Base-by-base conservation (phyloP, 148 eudicot genomes). In the Chenopodium suecicum region DNA sequence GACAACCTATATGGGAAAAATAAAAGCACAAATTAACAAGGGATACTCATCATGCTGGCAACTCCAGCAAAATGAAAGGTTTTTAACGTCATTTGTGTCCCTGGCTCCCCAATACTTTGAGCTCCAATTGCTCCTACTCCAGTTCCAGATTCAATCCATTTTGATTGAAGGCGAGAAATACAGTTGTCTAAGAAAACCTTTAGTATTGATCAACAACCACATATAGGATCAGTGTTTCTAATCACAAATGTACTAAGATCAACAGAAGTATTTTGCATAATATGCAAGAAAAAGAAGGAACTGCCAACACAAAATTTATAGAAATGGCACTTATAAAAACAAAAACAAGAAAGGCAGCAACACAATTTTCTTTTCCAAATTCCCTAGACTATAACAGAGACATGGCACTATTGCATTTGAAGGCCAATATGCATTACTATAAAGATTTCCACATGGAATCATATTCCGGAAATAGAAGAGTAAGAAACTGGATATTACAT, bases 61-160 rank as follows among this genome's bases (percentile, higher is more conserved):
- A 95, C 97, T 84, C 98, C 98, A 70, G 98, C 98, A 90, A 95
- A 95, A 85, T 95, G 98, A 82, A 95, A 95, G 74, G 98, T 95
- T 87, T 95, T 95, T 66, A 95, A 78, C 13, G 97, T 95, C 98
- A 95, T 95, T 83, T 95, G 98, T 48, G 98, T 95, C 73, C 94
- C 98, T 58, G 98, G 98, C 83, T 95, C 98, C 81, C 95, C 97
- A 69, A 95, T 95, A 91, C 98, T 95, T 84, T 95, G 98, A 77
- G 98, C 98, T 81, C 97, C 97, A 75, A 95, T 95, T 56, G 95
- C 95, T 82, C 97, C 98, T 68, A 95, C 90, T 47, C 92, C 89
- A 74, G 95, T 93, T 83, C 98, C 98, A 63, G 90, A 81, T 90
- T 95, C 98, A 66, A 95, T 83, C 83, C 82, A 85, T 87, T 93